Base-by-base conservation (phyloP, 2,329 filamentous ascomycete species). In the Capronia americana region DNA sequence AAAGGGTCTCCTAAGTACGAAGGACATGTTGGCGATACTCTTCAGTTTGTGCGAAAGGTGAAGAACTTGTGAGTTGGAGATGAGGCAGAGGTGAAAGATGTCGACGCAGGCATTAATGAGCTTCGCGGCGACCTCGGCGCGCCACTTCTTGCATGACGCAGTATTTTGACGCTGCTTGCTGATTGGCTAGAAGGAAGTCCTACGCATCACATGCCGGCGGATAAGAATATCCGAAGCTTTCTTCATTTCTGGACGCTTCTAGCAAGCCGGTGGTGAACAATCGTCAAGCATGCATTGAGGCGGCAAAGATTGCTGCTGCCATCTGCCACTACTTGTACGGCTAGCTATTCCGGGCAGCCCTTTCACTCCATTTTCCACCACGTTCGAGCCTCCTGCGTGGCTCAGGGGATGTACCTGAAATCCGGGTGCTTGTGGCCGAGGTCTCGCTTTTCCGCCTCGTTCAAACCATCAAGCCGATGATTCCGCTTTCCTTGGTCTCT, bases 1-100 rank as follows among this genome's bases (percentile, higher is more conserved):
- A 73, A 90, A 88, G 20, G 88, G 88, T 71, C 87, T 85, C 75
- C 86, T 83, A 70, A 90, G 80, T 64, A 88, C 78, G 77, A 88
- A 89, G 65, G 88, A 85, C 88, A 90, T 91, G 71, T 70, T 62
- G 53, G 54, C 34, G 34, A 23, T 26, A 17, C 58, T 26, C 55
- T 34, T 54, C 54, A 41, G 23, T 11, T 17, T 1, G 46, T 20
- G 38, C 17, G 14, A 44, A 58, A 28, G 32, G 63, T 53, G 62
- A 63, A 26, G 24, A 50, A 24, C 41, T 12, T 51, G 48, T 51
- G 48, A 51, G 48, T 51, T 51, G 23, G 1, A 12, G 23, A 26
- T 51, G 30, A 61, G 30, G 44, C 46, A 32, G 34, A 24, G 30
- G 26, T 38, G 23, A 41, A 17, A 20, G 48, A 23, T 23, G n/a